Evolutionary conservation across 2,329 filamentous ascomycete species (phyloP).

Genomic region (Monosporascus sp.): DNA sequence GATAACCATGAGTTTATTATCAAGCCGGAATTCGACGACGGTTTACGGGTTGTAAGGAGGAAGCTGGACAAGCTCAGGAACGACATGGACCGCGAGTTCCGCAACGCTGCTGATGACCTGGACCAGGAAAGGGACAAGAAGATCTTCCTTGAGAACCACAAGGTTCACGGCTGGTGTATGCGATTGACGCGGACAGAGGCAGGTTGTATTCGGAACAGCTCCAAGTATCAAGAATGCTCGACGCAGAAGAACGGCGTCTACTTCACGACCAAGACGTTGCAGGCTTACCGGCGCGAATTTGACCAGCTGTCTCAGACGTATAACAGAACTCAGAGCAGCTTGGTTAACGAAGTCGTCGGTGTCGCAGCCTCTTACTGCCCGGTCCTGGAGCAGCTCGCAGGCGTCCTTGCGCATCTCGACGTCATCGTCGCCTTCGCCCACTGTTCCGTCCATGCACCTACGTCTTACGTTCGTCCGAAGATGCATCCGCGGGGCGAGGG

Average conservation of each 20-base stretch:
- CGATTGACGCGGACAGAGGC: constrained; percentile 87
- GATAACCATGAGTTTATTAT: constrained; percentile 98
- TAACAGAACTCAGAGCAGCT: constrained; percentile 84
- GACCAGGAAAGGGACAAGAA: constrained; percentile 96
- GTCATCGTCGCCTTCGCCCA: constrained; percentile 94
- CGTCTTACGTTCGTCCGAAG: constrained; percentile 82
- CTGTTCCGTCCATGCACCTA: constrained; percentile 86
- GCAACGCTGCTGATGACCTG: constrained; percentile 70
- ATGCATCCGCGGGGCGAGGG: constrained; percentile 86
- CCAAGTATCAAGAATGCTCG: constrained; percentile 85
- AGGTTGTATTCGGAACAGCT: constrained; percentile 87
- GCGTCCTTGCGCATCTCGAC: constrained; percentile 85
- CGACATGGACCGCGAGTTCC: constrained; percentile 80
- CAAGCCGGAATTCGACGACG: constrained; percentile 95
- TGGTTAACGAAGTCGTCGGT: constrained; percentile 87
- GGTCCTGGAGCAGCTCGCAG: constrained; percentile 82
- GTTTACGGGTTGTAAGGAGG: constrained; percentile 78
- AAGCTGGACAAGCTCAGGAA: constrained; percentile 79
- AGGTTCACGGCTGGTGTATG: constrained; percentile 95
- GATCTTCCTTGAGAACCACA: constrained; percentile 94
- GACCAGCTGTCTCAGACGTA: constrained; percentile 93
- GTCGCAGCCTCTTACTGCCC: constrained; percentile 94
- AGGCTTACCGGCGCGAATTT: constrained; percentile 78
- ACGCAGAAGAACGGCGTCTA: constrained; percentile 99
- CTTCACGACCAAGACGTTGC: constrained; percentile 83